phyloP scores from a whole-genome alignment of 495 filamentous ascomycete species.

The Glonium stellatum region DNA sequence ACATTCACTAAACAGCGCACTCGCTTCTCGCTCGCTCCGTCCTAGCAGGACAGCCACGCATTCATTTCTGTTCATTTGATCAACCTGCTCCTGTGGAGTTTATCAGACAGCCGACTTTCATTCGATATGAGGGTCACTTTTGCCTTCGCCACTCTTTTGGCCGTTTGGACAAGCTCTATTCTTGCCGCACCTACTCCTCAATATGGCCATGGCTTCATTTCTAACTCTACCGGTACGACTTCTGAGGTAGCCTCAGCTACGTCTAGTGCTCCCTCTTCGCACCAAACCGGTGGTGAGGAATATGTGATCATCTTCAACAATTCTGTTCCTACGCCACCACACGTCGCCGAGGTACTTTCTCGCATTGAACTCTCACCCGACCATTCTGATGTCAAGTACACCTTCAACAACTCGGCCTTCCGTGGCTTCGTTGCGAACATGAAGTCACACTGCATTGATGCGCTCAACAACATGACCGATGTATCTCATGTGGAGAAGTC shows the following conservation, averaged over 20 bases:
- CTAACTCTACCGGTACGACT: background rate
- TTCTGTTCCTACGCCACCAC: slow-evolving; percentile 15
- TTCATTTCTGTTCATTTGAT: slow-evolving; percentile 4
- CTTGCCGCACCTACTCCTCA: slow-evolving; percentile 3
- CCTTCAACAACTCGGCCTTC: slow-evolving; percentile 44
- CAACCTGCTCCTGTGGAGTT: slow-evolving; percentile 4
- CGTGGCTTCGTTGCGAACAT: slow-evolving; percentile 40
- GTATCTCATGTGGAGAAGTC: slow-evolving; percentile 37
- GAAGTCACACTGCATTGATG: slow-evolving; percentile 33
- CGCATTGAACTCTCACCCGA: slow-evolving; percentile 21
- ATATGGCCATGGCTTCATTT: slow-evolving; percentile 16
- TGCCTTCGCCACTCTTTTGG: slow-evolving; percentile 16
- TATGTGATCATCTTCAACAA: slow-evolving; percentile 37
- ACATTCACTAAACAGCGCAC: slow-evolving; percentile 19
- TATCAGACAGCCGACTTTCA: background rate
- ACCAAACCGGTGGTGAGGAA: slow-evolving; percentile 33
- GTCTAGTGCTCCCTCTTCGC: slow-evolving; percentile 6
- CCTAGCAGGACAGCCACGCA: slow-evolving; percentile 11
- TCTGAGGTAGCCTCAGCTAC: background rate
- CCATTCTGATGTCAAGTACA: slow-evolving; percentile 30
- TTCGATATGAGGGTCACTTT: slow-evolving; percentile 22
- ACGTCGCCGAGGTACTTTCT: slow-evolving; percentile 29
- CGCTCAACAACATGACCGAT: slow-evolving; percentile 36
- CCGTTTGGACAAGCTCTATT: slow-evolving; percentile 8
- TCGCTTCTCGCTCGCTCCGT: slow-evolving; percentile 1